These are phyloP conservation scores for Moniliophthora roreri DNA, from an alignment of 1,284 basidiomycete species.

Conservation along the genomic window DNA sequence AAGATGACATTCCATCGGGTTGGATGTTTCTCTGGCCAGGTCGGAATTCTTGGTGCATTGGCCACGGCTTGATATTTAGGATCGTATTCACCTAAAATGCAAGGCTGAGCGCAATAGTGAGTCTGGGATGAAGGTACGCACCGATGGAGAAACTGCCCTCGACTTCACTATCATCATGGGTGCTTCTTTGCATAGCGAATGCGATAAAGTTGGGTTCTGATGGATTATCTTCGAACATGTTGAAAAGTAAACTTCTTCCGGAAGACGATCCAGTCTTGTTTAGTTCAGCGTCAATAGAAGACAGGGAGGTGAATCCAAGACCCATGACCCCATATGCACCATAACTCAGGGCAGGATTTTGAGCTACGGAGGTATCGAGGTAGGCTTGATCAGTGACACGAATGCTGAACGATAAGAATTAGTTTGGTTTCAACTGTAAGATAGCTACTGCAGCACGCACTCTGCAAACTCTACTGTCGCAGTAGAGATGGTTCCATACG, in stretches of 20 bases:
- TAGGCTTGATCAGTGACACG: slow-evolving; percentile 64
- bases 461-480: slow-evolving; percentile 66
- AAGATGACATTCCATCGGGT: slow-evolving; percentile 73
- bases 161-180: slow-evolving; percentile 48
- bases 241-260: slow-evolving; percentile 72
- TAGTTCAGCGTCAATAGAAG: slow-evolving; percentile 60
- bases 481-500: slow-evolving; percentile 60
- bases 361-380: slow-evolving; percentile 56
- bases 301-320: slow-evolving; percentile 76
- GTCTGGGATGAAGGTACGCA: slow-evolving; percentile 26
- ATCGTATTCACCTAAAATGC: slow-evolving; percentile 59
- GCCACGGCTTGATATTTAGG: slow-evolving; percentile 56
- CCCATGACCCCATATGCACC: slow-evolving; percentile 74
- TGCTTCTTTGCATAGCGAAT: slow-evolving; percentile 64
- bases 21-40: slow-evolving; percentile 64
- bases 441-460: slow-evolving; percentile 36
- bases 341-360: slow-evolving; percentile 71
- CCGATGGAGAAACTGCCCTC: slow-evolving; percentile 72
- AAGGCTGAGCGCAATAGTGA: slow-evolving; percentile 8
- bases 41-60: slow-evolving; percentile 57
- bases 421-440: neutral
- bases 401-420: slow-evolving; percentile 42
- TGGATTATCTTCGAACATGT: slow-evolving; percentile 68
- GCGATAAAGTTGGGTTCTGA: slow-evolving; percentile 75
- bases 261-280: slow-evolving; percentile 54